These are phyloP conservation scores for Malus hybrid DNA, from an alignment of 331 rosid genomes.

Conservation along the genomic window DNA sequence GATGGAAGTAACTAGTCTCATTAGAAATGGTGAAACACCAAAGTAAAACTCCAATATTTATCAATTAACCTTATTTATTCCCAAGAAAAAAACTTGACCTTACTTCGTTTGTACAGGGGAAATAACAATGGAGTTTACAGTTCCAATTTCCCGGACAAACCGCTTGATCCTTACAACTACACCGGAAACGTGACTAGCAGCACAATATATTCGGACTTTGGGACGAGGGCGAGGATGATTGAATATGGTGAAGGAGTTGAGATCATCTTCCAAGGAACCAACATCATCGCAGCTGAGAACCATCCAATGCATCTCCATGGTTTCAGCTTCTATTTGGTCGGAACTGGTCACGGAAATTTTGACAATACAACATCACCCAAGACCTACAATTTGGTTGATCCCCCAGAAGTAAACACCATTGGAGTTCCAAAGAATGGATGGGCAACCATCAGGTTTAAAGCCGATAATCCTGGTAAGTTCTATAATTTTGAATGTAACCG, in stretches of 20 bases:
- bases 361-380: neutral
- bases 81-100: no score
- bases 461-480: constrained; percentile 15
- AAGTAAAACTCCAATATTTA: no score
- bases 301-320: constrained; percentile 42
- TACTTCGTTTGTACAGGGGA: neutral
- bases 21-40: no score
- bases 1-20: no score
- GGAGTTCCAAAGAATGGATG: constrained; percentile 20
- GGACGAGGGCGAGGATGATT: constrained; percentile 14
- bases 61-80: no score
- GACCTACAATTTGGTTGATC: constrained; percentile 23
- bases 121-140: constrained; percentile 2
- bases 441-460: constrained; percentile 16
- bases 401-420: constrained; percentile 10
- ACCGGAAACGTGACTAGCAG: constrained; percentile 19
- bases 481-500: no score
- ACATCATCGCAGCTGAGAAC: constrained; percentile 12
- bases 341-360: constrained; percentile 20
- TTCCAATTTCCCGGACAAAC: constrained; percentile 17
- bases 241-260: constrained; percentile 25
- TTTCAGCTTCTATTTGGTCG: constrained; percentile 23
- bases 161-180: constrained; percentile 21
- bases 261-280: constrained; percentile 32
- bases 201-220: constrained; percentile 5